Conservation (phyloP, 352 stramenopile genomes). For the Phytopythium aichiense region DNA sequence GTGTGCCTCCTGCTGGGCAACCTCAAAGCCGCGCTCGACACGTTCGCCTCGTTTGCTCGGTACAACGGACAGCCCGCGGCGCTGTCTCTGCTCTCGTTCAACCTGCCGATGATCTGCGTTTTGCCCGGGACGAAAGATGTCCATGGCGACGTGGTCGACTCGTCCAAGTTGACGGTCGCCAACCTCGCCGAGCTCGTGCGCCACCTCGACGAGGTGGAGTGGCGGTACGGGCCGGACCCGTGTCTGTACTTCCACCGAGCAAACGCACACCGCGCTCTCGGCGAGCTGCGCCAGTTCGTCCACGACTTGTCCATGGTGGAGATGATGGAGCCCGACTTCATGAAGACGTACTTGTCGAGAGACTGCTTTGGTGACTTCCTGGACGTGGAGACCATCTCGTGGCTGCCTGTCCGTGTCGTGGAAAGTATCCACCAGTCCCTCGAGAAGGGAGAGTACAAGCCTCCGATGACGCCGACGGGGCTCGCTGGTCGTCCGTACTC, state of each 20-base stretch:
- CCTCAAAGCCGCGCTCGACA: constrained; percentile 43
- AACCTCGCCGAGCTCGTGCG: constrained; percentile 38
- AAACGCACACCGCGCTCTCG: constrained; percentile 41
- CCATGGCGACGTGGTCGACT: constrained; percentile 38
- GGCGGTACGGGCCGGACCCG: constrained; percentile 46
- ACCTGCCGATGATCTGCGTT: constrained; percentile 41
- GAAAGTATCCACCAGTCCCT: constrained; percentile 32
- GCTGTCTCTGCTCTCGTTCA: constrained; percentile 12
- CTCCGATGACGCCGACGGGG: constrained; percentile 9
- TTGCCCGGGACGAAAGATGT: constrained; percentile 33
- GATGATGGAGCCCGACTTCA: constrained; percentile 38
- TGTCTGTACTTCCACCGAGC: constrained; percentile 62
- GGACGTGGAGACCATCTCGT: constrained; percentile 54
- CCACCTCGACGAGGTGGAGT: constrained; percentile 52
- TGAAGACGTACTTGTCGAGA: constrained; percentile 29
- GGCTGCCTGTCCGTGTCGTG: constrained; percentile 42
- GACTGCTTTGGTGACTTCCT: constrained; percentile 48
- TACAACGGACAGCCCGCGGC: neutral
- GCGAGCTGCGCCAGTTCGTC: constrained; percentile 36
- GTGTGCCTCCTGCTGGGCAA: constrained; percentile 52
- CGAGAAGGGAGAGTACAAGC: constrained; percentile 33
- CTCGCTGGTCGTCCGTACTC: neutral
- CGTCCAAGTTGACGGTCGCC: constrained; percentile 37
- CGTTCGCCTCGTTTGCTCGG: constrained; percentile 31
- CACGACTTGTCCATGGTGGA: constrained; percentile 48